These are phyloP conservation scores for Macrolepiota albuminosa DNA, from an alignment of 768 basidiomycete genomes.

Conservation along the genomic window DNA sequence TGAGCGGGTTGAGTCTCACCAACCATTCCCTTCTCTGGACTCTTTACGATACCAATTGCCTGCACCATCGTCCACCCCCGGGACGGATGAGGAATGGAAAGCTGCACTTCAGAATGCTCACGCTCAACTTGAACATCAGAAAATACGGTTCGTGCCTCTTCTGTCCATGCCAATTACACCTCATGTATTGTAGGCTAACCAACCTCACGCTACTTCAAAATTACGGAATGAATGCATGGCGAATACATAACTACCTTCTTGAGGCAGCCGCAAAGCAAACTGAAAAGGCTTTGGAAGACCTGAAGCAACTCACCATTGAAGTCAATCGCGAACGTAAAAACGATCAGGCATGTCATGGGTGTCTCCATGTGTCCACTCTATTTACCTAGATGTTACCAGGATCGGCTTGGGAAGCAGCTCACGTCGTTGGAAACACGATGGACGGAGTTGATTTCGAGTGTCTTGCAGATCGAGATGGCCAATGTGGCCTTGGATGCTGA, in stretches of 20 bases:
- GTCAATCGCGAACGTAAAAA: conserved; percentile 90
- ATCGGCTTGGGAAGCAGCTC: conserved; percentile 72
- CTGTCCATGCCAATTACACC: background rate
- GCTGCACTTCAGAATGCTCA: conserved; percentile 70
- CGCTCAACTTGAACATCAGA: conserved; percentile 83
- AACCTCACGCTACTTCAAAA: conserved; percentile 80
- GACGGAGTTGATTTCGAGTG: conserved; percentile 88
- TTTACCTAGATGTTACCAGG: conserved; percentile 37
- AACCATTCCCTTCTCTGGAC: conserved; percentile 66
- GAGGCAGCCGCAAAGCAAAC: conserved; percentile 71
- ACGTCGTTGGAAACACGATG: conserved; percentile 81
- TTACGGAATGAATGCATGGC: conserved; percentile 89
- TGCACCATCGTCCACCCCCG: conserved; percentile 54
- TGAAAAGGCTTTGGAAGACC: conserved; percentile 69
- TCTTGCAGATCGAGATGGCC: conserved; percentile 94
- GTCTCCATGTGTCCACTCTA: background rate
- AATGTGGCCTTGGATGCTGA: conserved; percentile 86
- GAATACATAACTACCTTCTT: conserved; percentile 84
- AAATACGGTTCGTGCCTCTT: conserved; percentile 51
- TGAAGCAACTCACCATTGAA: conserved; percentile 75
- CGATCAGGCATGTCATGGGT: conserved; percentile 50
- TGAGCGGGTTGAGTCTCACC: conserved; percentile 63
- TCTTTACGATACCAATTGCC: conserved; percentile 71
- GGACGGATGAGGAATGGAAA: conserved; percentile 74
- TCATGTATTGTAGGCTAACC: conserved; percentile 51